Base-by-base conservation (phyloP, 768 basidiomycete species). In the Phanerodontia chrysosporium region DNA sequence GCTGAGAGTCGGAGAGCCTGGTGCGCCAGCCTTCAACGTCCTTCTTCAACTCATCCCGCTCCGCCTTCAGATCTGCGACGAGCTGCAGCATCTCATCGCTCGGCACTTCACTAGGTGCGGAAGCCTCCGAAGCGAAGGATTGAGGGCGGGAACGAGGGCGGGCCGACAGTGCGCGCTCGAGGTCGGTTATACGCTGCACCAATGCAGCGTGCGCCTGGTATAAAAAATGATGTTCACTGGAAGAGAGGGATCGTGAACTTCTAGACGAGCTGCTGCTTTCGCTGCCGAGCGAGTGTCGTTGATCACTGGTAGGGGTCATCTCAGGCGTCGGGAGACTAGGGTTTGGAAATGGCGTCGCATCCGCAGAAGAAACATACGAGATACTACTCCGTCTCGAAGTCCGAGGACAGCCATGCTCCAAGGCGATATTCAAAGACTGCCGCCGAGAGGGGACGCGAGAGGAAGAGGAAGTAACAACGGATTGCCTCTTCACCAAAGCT, bases 11-110 rank as follows among this genome's bases (percentile, higher is more conserved):
- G 14, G 77, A 77, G 49, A 94, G 89, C 24, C 95, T 80, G 32
- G 73, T 79, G 61, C 90, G 80, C 92, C 94, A 96, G 0, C 89
- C 90, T 63, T 93, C 89, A 0, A 94, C 86, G 71, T 98, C 95
- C 53, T 85, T 83, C 70, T 87, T 88, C 52, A 98, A 77, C 59
- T 93, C 89, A 66, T 98, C 95, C 29, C 95, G 79, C 72, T 98
- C 95, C 13, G 86, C 80, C 70, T 94, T 93, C 65, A 92, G 79
- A 68, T 92, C 90, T 2, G 86, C 78, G 55, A 93, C 77, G 36
- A 90, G 78, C 64, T 80, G 79, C 42, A 92, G 73, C 83, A 93
- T 86, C 74, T 93, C 92, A 64, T 93, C 90, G 59, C 75, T 83
- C 6, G 87, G 85, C 58, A 83, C 85, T 52, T 74, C 71, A 27